These are phyloP conservation scores for Gastrodia elata DNA, from an alignment of 106 monocot species.

Conservation along the genomic window DNA sequence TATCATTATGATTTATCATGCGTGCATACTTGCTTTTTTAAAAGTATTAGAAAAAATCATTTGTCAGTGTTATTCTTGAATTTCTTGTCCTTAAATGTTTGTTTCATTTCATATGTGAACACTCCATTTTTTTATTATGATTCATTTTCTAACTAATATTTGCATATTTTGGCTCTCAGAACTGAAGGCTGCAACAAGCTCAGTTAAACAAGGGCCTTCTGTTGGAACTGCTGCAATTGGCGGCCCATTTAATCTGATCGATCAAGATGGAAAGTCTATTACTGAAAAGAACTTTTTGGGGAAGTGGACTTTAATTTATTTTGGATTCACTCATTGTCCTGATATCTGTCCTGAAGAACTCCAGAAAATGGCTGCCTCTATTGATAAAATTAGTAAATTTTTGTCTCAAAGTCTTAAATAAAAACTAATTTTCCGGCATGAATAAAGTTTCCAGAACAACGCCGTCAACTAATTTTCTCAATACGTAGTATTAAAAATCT, in stretches of 20 bases:
- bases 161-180: constrained; percentile 22
- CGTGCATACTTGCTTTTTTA: not conserved
- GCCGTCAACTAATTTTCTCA: not conserved
- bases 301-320: constrained; percentile 89
- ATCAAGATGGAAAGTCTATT: constrained; percentile 67
- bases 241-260: constrained; percentile 73
- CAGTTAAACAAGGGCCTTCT: constrained; percentile 69
- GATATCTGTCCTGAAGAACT: constrained; percentile 98
- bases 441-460: not conserved
- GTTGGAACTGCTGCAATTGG: constrained; percentile 90
- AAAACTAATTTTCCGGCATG: not conserved
- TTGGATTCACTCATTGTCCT: constrained; percentile 97
- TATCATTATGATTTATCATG: not conserved
- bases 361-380: constrained; percentile 63
- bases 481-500: not conserved
- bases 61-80: not conserved
- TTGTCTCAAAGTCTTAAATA: not conserved
- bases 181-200: constrained; percentile 50
- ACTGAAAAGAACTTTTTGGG: constrained; percentile 83
- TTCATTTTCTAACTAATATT: not conserved
- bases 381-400: constrained; percentile 87
- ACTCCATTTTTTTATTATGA: not conserved
- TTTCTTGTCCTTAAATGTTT: not conserved
- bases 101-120: not conserved
- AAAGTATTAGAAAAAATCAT: not conserved